Conservation (phyloP, 2,329 filamentous ascomycete species). For the Claviceps sp. region DNA sequence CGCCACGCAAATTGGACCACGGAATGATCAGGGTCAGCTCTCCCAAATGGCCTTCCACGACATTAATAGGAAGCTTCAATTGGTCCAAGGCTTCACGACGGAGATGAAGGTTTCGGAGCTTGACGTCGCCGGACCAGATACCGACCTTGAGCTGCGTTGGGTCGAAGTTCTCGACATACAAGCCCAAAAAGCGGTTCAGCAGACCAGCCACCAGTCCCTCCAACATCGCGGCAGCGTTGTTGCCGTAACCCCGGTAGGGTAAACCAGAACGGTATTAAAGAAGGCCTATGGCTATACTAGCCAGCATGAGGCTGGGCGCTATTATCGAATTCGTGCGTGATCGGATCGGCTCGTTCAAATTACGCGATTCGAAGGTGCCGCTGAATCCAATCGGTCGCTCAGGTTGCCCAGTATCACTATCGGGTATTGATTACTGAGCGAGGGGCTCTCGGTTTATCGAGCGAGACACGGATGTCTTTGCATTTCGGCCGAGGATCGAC, state of each 20-base stretch:
- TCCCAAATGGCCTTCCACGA: slow-evolving; percentile 87
- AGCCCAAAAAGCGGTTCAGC: slow-evolving; percentile 97
- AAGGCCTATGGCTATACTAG: slow-evolving; percentile 5
- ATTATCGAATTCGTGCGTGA: not conserved
- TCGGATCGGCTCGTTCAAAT: not conserved
- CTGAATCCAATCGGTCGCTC: not conserved
- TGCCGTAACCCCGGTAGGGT: slow-evolving; percentile 64
- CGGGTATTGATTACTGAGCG: not conserved
- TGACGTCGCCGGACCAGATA: slow-evolving; percentile 98
- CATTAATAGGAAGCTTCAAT: slow-evolving; percentile 89
- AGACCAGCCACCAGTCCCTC: slow-evolving; percentile 93
- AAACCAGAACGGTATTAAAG: slow-evolving; percentile 8
- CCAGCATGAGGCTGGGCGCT: slow-evolving; percentile 9
- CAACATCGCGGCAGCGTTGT: slow-evolving; percentile 58
- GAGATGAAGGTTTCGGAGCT: slow-evolving; percentile 82
- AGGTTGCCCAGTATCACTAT: not conserved
- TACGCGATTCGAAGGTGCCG: not conserved
- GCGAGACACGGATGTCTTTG: not conserved
- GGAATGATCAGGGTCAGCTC: slow-evolving; percentile 86
- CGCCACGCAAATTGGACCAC: slow-evolving; percentile 91
- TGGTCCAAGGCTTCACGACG: slow-evolving; percentile 93
- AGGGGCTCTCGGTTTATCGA: not conserved
- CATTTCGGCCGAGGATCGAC: not conserved
- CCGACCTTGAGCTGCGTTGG: slow-evolving; percentile 95
- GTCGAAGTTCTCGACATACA: slow-evolving; percentile 99